Conservation (phyloP, 257 asterid species). For the Plantago ovata region DNA sequence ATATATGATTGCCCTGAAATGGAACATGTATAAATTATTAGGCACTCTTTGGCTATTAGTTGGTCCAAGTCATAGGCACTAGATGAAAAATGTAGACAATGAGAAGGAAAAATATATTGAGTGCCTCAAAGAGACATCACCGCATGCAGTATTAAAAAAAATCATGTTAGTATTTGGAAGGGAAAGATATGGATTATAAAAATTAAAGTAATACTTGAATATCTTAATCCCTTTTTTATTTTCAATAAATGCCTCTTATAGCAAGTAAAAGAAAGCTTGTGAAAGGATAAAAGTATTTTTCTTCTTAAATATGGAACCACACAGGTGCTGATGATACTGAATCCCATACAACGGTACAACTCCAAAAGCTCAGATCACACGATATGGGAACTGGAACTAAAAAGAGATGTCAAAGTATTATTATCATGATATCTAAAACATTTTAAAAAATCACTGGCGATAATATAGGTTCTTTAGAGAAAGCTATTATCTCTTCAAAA, state of each 20-base stretch:
- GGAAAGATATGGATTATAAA: neutral
- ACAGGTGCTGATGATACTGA: neutral
- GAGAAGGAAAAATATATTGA: neutral
- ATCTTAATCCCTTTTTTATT: neutral
- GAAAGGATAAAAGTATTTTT: neutral
- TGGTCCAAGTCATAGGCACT: conserved; percentile 6
- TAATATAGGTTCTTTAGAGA: no score
- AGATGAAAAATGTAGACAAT: neutral
- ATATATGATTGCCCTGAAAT: conserved; percentile 65
- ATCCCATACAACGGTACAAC: neutral
- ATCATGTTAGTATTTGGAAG: neutral
- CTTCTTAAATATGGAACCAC: neutral
- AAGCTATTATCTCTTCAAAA: no score
- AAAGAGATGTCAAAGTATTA: neutral
- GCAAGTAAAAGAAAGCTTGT: neutral
- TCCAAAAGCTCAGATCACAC: neutral
- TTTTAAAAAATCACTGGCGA: no score
- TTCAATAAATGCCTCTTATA: neutral
- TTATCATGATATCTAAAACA: neutral
- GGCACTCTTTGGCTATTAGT: conserved; percentile 1
- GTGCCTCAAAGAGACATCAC: conserved; percentile 10
- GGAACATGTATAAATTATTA: conserved; percentile 17
- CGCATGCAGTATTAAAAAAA: conserved; percentile 10
- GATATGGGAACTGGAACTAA: neutral
- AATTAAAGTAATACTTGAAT: neutral